Conservation (phyloP, 305 asterid genomes). For the Ilex paraguariensis region DNA sequence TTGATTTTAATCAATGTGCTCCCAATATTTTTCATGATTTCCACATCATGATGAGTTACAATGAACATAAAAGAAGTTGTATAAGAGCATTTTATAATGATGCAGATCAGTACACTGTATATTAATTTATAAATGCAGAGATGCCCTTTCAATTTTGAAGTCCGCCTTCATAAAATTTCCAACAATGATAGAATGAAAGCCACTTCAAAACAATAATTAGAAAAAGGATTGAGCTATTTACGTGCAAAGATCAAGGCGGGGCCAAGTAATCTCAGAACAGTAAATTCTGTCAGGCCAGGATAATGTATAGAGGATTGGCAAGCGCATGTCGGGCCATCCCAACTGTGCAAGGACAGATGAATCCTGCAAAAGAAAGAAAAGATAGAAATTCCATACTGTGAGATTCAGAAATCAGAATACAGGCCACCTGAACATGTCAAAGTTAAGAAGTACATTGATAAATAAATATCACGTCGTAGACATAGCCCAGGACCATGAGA, state of each 20-base stretch:
- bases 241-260: slow-evolving; percentile 99
- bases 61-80: no score
- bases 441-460: neutral
- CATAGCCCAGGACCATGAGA: neutral
- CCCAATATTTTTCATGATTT: neutral
- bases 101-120: no score
- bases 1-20: slow-evolving; percentile 3
- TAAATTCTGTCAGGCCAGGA: slow-evolving; percentile 92
- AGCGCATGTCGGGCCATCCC: slow-evolving; percentile 99
- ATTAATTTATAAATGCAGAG: no score
- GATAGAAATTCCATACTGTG: neutral
- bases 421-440: neutral
- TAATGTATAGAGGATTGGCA: slow-evolving; percentile 90
- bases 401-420: neutral
- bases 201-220: no score
- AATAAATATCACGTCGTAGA: neutral
- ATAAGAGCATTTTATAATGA: no score
- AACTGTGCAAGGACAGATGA: slow-evolving; percentile 87
- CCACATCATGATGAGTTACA: no score
- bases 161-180: no score
- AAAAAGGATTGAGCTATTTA: slow-evolving; percentile 13
- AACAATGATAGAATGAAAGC: no score
- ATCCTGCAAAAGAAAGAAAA: slow-evolving; percentile 44
- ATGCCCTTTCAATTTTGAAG: no score
- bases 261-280: slow-evolving; percentile 95